Evolutionary conservation across 2,329 filamentous ascomycete genomes (phyloP).

Genomic region (Colletotrichum tropicicola): DNA sequence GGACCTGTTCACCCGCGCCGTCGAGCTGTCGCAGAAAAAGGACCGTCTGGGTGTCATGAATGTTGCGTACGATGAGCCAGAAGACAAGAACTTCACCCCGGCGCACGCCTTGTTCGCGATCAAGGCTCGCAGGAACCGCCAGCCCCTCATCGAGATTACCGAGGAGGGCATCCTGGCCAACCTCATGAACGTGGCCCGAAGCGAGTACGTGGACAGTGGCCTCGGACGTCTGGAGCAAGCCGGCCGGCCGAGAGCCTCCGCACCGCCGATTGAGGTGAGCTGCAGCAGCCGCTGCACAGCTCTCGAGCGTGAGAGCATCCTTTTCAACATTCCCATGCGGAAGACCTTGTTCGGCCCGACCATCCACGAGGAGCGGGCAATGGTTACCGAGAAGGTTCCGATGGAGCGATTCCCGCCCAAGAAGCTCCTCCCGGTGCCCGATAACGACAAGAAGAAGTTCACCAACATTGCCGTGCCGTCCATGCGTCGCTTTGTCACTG

Average conservation of each 20-base stretch:
- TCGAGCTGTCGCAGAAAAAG: constrained; percentile 63
- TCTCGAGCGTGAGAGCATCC: constrained; percentile 73
- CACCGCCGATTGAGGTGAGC: constrained; percentile 84
- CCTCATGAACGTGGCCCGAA: constrained; percentile 81
- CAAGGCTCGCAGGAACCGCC: constrained; percentile 71
- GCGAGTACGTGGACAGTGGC: constrained; percentile 73
- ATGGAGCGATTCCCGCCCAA: constrained; percentile 69
- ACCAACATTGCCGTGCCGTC: constrained; percentile 93
- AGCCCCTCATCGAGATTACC: constrained; percentile 74
- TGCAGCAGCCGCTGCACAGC: constrained; percentile 74
- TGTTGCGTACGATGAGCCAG: constrained; percentile 74
- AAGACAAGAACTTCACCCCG: constrained; percentile 71
- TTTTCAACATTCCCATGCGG: constrained; percentile 84
- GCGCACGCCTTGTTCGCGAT: constrained; percentile 86
- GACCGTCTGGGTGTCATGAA: constrained; percentile 73
- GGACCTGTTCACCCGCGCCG: constrained; percentile 78
- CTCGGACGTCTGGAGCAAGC: constrained; percentile 84
- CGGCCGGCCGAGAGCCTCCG: constrained; percentile 79
- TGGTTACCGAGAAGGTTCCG: constrained; percentile 79
- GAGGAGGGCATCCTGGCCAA: constrained; percentile 76
- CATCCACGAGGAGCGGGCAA: constrained; percentile 72
- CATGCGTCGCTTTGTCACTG: constrained; percentile 97
- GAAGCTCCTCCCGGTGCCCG: constrained; percentile 78
- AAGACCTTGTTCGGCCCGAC: constrained; percentile 76
- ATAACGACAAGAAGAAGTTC: constrained; percentile 83